Percentiles rank a stretch among this genome's conserved stretches.
Evolutionary conservation across 2,329 filamentous ascomycete species (phyloP).

Genomic region (Lomentospora prolificans): DNA sequence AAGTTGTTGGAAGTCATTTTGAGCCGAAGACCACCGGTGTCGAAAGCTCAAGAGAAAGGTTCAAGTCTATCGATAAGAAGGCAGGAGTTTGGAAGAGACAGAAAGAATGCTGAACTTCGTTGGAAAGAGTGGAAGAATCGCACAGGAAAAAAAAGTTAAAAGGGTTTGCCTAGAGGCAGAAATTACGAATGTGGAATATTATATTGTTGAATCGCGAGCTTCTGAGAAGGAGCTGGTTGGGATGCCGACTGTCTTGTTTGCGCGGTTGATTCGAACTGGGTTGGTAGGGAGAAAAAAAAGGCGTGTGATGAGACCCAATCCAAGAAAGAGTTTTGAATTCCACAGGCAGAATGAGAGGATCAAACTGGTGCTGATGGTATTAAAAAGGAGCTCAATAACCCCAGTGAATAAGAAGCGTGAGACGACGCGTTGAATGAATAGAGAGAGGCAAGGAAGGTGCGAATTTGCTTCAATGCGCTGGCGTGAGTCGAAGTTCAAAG

Average conservation of each 20-base stretch:
- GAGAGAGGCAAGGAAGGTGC: no score
- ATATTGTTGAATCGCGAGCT: slow-evolving; percentile 1
- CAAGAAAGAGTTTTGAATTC: slow-evolving; percentile 8
- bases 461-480: no score
- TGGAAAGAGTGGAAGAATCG: slow-evolving; percentile 8
- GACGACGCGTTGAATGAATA: slow-evolving; percentile 4
- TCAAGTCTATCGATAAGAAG: slow-evolving; percentile 7
- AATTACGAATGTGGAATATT: slow-evolving; percentile 8
- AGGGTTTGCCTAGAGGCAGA: not conserved
- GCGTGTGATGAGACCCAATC: slow-evolving; percentile 2
- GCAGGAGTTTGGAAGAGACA: not conserved
- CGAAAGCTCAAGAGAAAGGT: slow-evolving; percentile 47
- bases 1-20: slow-evolving; percentile 82
- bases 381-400: not conserved
- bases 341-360: slow-evolving; percentile 9
- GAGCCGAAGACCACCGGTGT: slow-evolving; percentile 91
- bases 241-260: not conserved
- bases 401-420: not conserved
- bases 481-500: not conserved
- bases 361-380: slow-evolving; percentile 9
- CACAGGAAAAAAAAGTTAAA: slow-evolving; percentile 1
- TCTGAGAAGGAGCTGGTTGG: not conserved
- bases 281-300: slow-evolving; percentile 9
- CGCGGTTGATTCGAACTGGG: not conserved
- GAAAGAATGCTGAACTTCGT: not conserved